These are phyloP conservation scores for Tylopilus orsonianus DNA, from an alignment of 1,284 basidiomycete species.

Conservation along the genomic window DNA sequence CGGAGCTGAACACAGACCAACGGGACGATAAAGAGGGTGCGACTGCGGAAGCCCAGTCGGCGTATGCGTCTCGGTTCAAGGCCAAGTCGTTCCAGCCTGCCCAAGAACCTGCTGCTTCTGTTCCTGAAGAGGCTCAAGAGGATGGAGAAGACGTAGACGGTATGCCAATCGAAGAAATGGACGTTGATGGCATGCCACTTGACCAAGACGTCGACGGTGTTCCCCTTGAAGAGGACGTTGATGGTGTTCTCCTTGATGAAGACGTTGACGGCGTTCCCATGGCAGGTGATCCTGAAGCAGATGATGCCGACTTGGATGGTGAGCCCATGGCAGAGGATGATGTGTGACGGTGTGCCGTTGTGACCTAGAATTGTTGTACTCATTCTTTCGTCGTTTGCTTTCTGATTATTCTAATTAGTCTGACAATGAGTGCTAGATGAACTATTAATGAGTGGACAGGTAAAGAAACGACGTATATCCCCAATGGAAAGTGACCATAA, in stretches of 20 bases:
- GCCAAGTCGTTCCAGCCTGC: constrained; percentile 75
- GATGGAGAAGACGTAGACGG: constrained; percentile 42
- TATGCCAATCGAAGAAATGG: constrained; percentile 38
- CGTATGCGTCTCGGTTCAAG: constrained; percentile 70
- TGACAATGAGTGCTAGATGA: background rate
- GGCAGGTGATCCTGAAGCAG: constrained; percentile 19
- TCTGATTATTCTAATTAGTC: background rate
- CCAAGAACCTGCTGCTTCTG: constrained; percentile 35
- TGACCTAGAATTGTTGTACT: constrained; percentile 8
- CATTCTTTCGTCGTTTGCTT: background rate
- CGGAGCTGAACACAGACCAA: constrained; percentile 31
- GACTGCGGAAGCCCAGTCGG: constrained; percentile 31
- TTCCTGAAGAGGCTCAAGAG: constrained; percentile 38
- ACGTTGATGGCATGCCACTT: constrained; percentile 42
- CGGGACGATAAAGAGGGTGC: constrained; percentile 35
- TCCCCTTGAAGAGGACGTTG: constrained; percentile 36
- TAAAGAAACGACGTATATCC: background rate
- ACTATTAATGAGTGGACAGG: background rate
- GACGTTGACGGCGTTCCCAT: constrained; percentile 38
- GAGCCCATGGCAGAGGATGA: constrained; percentile 34
- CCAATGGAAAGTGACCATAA: background rate
- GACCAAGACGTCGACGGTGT: constrained; percentile 44
- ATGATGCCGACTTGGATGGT: constrained; percentile 28
- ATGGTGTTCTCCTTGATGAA: constrained; percentile 33
- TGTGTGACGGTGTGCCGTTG: constrained; percentile 27